Evolutionary conservation across 768 basidiomycete species (phyloP).

Genomic region (Rhizopogon vulgaris): DNA sequence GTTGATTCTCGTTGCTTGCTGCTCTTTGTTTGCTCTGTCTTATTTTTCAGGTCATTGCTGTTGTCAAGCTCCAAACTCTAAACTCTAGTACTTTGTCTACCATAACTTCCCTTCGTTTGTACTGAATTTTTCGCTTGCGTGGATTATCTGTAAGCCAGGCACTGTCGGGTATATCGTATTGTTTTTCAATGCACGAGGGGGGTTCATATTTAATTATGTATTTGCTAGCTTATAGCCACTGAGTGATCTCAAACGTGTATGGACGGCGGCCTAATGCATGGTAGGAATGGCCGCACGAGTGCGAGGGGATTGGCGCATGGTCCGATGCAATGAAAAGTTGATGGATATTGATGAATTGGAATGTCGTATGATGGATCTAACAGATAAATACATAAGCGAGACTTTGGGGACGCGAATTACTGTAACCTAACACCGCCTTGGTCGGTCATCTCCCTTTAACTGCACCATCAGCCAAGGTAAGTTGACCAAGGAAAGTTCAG

Average conservation of each 20-base stretch:
- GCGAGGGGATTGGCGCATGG: constrained; percentile 8
- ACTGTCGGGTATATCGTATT: constrained; percentile 21
- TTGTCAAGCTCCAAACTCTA: neutral
- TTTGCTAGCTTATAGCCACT: neutral
- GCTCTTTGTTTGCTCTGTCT: constrained; percentile 18
- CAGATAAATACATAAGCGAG: neutral
- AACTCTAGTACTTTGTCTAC: neutral
- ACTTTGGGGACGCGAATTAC: neutral
- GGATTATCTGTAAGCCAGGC: constrained; percentile 11
- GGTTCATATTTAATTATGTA: constrained; percentile 9
- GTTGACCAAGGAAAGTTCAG: constrained; percentile 6
- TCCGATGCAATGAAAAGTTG: too few relatives aligned
- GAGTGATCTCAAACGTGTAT: constrained; percentile 14
- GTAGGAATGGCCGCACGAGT: neutral
- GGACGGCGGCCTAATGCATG: too few relatives aligned
- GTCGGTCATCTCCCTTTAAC: neutral
- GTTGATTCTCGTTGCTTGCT: constrained; percentile 9
- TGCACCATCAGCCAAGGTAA: constrained; percentile 13
- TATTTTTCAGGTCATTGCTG: constrained; percentile 6
- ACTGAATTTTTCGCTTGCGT: neutral
- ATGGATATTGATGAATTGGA: neutral
- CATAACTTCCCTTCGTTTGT: constrained; percentile 6
- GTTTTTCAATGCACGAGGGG: constrained; percentile 13
- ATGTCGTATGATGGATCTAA: neutral
- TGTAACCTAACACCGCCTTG: neutral